Base-by-base conservation (phyloP, 2,329 filamentous ascomycete species). In the Aspergillus transmontanensis region DNA sequence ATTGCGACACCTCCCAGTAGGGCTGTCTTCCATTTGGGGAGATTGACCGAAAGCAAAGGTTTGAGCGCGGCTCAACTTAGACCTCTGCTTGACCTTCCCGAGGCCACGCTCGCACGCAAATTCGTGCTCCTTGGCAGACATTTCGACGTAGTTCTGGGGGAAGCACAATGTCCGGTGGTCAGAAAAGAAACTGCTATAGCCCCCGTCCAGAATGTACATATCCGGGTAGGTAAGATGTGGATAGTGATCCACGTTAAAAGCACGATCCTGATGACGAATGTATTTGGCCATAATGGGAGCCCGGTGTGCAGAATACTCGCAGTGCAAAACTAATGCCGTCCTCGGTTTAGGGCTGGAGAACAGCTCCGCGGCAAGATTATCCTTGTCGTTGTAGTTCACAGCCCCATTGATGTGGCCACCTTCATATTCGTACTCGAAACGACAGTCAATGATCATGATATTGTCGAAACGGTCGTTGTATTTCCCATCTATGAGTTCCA, bases 371-470 rank as follows among this genome's bases (percentile, higher is more conserved):
- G 93, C 88, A 63, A 99, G 84, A 64, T 91, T 82, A 73, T 99
- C 94, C 80, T 97, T 97, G 82, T 97, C 93, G 80, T 97, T 98
- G 83, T 93, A 95, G 83, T 99, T 99, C 80, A 97, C 84, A 50
- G 95, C 95, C 21, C 91, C 91, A 69, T 93, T 87, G 74, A 99
- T 97, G 77, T 99, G 95, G 39, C 95, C 95, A 61, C 95, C 95
- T 19, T 97, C 90, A 76, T 96, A 99, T 80, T 99, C 95, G 78
- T 99, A 99, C 83, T 99, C 95, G 76, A 99, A 99, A 23, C 95
- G 91, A 78, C 95, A 99, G 79, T 99, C 95, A 72, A 99, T 90
- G 73, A 99, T 85, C 78, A 96, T 87, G 76, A 92, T 89, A 75
- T 94, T 87, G 64, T 93, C 89, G 76, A 91, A 98, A 28, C 87